phyloP scores from a whole-genome alignment of 1,139 yeast genomes.

The Hemisphaericaspora xylofermentans region DNA sequence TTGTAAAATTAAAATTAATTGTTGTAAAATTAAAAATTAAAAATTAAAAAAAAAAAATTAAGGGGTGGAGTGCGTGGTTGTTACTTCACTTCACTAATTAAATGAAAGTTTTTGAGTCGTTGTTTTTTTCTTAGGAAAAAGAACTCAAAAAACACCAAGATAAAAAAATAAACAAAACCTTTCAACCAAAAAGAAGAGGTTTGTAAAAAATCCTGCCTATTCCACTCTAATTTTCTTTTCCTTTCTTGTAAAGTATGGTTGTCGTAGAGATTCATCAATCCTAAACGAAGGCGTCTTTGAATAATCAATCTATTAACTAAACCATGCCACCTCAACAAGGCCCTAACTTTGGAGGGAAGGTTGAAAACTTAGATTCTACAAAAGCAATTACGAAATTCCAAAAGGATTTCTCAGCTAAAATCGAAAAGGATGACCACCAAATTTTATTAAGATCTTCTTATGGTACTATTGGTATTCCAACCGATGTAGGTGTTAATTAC shows the following conservation, averaged over 20 bases:
- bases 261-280: neutral
- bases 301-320: neutral
- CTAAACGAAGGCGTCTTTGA: neutral
- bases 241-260: neutral
- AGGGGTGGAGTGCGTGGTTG: too few species aligned
- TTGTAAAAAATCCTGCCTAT: neutral
- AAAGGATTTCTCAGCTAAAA: conserved; percentile 5
- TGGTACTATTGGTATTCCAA: conserved; percentile 10
- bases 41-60: too few species aligned
- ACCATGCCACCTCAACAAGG: neutral
- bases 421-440: conserved; percentile 6
- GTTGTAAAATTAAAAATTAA: too few species aligned
- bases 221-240: too few species aligned
- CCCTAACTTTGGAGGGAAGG: conserved; percentile 1
- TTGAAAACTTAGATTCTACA: conserved; percentile 4
- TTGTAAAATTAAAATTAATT: too few species aligned
- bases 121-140: too few species aligned
- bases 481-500: conserved; percentile 12
- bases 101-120: too few species aligned
- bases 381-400: conserved; percentile 6
- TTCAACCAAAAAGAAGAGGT: neutral
- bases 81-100: too few species aligned
- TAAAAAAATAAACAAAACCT: too few species aligned
- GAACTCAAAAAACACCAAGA: too few species aligned
- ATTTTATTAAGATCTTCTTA: conserved; percentile 12